A percentile compares a stretch with the other conserved stretches of the same genome.
These are phyloP conservation scores for Phytophthora palmivora DNA, from an alignment of 352 stramenopile genomes.

Conservation along the genomic window DNA sequence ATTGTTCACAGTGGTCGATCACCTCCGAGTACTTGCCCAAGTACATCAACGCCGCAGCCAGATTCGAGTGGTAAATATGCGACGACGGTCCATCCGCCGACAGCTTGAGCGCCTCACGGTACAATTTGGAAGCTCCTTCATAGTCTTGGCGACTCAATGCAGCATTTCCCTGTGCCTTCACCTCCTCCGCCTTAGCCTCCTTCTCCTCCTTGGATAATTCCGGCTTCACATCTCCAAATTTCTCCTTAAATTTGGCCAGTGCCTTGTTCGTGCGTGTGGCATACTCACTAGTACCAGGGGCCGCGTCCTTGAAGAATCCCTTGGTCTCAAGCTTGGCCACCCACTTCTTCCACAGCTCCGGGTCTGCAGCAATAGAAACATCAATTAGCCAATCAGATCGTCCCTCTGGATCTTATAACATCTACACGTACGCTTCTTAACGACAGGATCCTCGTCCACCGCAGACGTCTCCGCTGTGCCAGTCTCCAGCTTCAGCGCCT, in stretches of 20 bases:
- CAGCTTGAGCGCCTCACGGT: slow-evolving; percentile 67
- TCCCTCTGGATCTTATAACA: background rate
- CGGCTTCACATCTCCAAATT: slow-evolving; percentile 78
- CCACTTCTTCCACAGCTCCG: slow-evolving; percentile 89
- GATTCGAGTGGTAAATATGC: slow-evolving; percentile 97
- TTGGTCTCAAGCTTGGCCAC: slow-evolving; percentile 87
- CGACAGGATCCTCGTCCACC: slow-evolving; percentile 71
- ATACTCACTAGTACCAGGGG: slow-evolving; percentile 68
- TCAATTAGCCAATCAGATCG: slow-evolving; percentile 3
- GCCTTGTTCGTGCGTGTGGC: slow-evolving; percentile 70
- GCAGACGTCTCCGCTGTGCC: slow-evolving; percentile 41
- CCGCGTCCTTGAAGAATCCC: slow-evolving; percentile 80
- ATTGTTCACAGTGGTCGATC: slow-evolving; percentile 91
- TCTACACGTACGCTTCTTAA: slow-evolving; percentile 65
- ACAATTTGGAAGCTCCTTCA: slow-evolving; percentile 65
- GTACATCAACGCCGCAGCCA: slow-evolving; percentile 92
- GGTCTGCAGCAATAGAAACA: slow-evolving; percentile 49
- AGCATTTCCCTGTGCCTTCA: slow-evolving; percentile 78
- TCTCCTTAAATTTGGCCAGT: slow-evolving; percentile 88
- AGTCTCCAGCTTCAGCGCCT: slow-evolving; percentile 61
- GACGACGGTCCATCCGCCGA: slow-evolving; percentile 86
- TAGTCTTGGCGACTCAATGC: slow-evolving; percentile 77
- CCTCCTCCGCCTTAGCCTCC: slow-evolving; percentile 76
- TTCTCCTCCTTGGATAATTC: slow-evolving; percentile 73
- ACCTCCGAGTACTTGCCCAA: slow-evolving; percentile 90